A percentile compares a stretch with the other conserved stretches of the same genome.
phyloP scores from a whole-genome alignment of 2,329 filamentous ascomycete genomes.

The Massarina eburnea region DNA sequence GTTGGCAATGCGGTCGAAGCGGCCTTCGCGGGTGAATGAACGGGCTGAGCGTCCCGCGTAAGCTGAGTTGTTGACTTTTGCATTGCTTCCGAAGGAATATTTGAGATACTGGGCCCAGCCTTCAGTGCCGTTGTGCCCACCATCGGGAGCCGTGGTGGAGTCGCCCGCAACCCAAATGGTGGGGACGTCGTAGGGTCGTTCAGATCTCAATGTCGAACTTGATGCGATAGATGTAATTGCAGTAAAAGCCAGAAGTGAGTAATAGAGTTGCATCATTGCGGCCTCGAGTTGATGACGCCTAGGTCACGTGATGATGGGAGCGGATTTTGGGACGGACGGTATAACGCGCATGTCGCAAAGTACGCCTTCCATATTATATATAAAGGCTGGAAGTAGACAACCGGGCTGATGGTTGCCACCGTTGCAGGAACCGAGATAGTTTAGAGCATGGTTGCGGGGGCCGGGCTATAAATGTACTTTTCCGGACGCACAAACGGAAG shows the following conservation, averaged over 20 bases:
- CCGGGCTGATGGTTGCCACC: too few species aligned
- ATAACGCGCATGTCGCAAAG: background rate
- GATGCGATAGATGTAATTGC: background rate
- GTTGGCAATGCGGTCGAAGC: slow-evolving; percentile 59
- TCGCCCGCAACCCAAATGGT: slow-evolving; percentile 54
- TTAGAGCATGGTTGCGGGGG: too few species aligned
- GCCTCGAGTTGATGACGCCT: background rate
- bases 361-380: background rate
- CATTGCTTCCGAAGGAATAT: slow-evolving; percentile 49
- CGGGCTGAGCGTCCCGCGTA: slow-evolving; percentile 66
- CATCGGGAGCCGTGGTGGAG: slow-evolving; percentile 57
- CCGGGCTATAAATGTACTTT: too few species aligned
- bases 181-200: background rate
- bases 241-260: background rate
- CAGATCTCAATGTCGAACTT: background rate
- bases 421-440: too few species aligned
- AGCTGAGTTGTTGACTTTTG: slow-evolving; percentile 60
- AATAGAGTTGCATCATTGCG: background rate
- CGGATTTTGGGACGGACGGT: background rate
- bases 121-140: slow-evolving; percentile 41
- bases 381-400: background rate
- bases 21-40: slow-evolving; percentile 65
- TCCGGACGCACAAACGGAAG: too few species aligned
- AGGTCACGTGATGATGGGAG: background rate
- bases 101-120: slow-evolving; percentile 63